Percentiles rank a stretch among this genome's conserved stretches.
phyloP scores from a whole-genome alignment of 1,139 yeast species.

The Kodamaea plutei region DNA sequence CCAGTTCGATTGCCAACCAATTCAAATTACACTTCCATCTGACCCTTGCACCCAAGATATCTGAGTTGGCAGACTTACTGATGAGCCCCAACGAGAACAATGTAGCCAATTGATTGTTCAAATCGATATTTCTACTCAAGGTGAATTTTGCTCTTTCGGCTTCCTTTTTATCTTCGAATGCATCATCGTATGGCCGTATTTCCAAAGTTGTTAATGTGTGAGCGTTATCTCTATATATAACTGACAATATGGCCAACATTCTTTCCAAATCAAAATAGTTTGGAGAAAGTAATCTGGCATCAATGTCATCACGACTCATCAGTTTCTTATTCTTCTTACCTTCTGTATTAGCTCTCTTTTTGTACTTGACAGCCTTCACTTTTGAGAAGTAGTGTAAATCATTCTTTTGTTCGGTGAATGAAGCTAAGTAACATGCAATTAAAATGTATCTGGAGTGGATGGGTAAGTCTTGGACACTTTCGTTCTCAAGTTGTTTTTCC shows the following conservation, averaged over 20 bases:
- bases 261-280: slow-evolving; percentile 66
- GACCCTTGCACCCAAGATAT: slow-evolving; percentile 57
- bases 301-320: slow-evolving; percentile 45
- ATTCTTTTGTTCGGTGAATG: slow-evolving; percentile 55
- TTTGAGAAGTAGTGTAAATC: slow-evolving; percentile 61
- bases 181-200: slow-evolving; percentile 20
- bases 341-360: slow-evolving; percentile 23
- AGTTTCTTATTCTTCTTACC: slow-evolving; percentile 32
- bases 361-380: slow-evolving; percentile 44
- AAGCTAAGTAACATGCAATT: slow-evolving; percentile 68
- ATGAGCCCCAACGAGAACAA: slow-evolving; percentile 53
- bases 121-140: slow-evolving; percentile 41
- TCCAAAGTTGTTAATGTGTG: slow-evolving; percentile 23
- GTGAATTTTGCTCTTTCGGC: slow-evolving; percentile 30
- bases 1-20: slow-evolving; percentile 46
- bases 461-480: slow-evolving; percentile 42
- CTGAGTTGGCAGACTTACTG: slow-evolving; percentile 46
- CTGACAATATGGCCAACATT: slow-evolving; percentile 59
- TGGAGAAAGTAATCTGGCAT: slow-evolving; percentile 54
- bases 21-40: slow-evolving; percentile 62
- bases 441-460: slow-evolving; percentile 55
- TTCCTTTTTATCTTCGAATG: slow-evolving; percentile 28
- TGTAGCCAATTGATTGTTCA: slow-evolving; percentile 59
- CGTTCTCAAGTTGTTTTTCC: slow-evolving; percentile 17
- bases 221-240: slow-evolving; percentile 46